Percentiles rank a stretch among this genome's conserved stretches.
Evolutionary conservation across 441 rosid species (phyloP).

Genomic region (Hypseocharis bilobata): DNA sequence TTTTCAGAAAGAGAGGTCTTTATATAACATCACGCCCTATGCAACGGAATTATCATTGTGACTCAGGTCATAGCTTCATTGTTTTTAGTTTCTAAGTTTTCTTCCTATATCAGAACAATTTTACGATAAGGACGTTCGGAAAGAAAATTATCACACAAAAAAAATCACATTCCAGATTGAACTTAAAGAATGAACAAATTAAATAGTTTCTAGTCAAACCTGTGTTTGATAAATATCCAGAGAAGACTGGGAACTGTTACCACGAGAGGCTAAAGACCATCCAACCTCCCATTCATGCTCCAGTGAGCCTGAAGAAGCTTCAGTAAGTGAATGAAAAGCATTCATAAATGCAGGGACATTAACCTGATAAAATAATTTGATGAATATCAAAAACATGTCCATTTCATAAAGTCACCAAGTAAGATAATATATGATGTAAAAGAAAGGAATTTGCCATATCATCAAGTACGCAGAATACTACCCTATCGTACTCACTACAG

Average conservation of each 20-base stretch:
- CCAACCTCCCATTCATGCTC: slow-evolving; percentile 87
- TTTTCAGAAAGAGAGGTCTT: no score
- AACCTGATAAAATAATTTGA: slow-evolving; percentile 45
- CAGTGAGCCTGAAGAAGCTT: slow-evolving; percentile 54
- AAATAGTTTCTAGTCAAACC: slow-evolving; percentile 25
- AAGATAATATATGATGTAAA: background rate
- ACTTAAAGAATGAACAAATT: background rate
- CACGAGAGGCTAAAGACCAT: slow-evolving; percentile 69
- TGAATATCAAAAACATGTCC: slow-evolving; percentile 15
- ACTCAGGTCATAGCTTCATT: background rate
- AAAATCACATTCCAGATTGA: background rate
- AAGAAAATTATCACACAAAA: no score
- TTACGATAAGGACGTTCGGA: background rate
- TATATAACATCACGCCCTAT: no score
- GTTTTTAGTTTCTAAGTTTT: background rate
- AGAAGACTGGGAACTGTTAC: slow-evolving; percentile 33
- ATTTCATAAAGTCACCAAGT: background rate
- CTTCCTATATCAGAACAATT: background rate
- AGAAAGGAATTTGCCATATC: background rate
- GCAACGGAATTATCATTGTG: no score
- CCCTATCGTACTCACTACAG: background rate
- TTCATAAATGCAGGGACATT: slow-evolving; percentile 63
- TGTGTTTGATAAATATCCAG: slow-evolving; percentile 28
- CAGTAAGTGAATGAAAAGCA: slow-evolving; percentile 63
- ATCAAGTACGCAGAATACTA: no score